Percentiles rank a stretch among this genome's conserved stretches.
Evolutionary conservation across 1,284 basidiomycete species (phyloP).

Genomic region (Leccinum laetum): DNA sequence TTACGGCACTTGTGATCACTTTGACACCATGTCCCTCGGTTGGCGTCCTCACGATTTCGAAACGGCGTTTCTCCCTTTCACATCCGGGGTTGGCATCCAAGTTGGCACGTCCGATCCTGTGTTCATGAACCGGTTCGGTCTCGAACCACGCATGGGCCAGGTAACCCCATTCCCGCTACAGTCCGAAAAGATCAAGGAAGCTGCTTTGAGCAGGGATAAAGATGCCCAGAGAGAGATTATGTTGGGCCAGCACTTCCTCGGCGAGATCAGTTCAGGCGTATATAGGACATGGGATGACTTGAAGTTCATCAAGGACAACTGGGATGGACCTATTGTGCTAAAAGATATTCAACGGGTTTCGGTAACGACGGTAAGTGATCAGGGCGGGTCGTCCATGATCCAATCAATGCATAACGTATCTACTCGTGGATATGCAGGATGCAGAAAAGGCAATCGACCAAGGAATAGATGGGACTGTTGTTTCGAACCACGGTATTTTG

Average conservation of each 20-base stretch:
- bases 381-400: background rate
- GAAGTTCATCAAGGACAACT: constrained; percentile 60
- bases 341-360: constrained; percentile 67
- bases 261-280: constrained; percentile 57
- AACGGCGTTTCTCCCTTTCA: constrained; percentile 35
- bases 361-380: constrained; percentile 33
- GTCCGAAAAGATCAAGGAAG: constrained; percentile 40
- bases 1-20: constrained; percentile 51
- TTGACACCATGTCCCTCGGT: constrained; percentile 50
- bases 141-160: constrained; percentile 31
- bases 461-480: constrained; percentile 74
- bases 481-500: constrained; percentile 75
- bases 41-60: constrained; percentile 52
- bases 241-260: constrained; percentile 57
- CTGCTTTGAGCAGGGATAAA: constrained; percentile 46
- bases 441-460: constrained; percentile 71
- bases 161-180: constrained; percentile 56
- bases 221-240: constrained; percentile 37
- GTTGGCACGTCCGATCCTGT: constrained; percentile 51
- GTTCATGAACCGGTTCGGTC: constrained; percentile 44
- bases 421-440: constrained; percentile 43
- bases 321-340: constrained; percentile 72
- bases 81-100: constrained; percentile 44
- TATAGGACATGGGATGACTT: constrained; percentile 70
- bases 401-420: background rate